Conservation (phyloP, 306 rosid species). For the Psophocarpus tetragonolobus region DNA sequence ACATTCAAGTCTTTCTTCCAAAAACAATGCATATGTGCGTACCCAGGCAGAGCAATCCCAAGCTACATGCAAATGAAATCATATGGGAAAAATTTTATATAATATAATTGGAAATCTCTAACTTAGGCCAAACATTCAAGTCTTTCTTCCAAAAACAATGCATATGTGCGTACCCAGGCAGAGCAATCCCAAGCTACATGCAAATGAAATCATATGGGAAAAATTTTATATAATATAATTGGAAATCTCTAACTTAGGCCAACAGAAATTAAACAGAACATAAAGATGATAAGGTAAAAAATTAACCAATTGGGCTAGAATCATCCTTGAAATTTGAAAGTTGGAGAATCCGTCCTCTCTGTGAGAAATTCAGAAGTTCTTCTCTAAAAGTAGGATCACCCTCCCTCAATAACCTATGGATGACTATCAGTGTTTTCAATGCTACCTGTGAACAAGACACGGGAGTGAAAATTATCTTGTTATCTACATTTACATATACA, state of each 20-base stretch:
- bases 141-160: slow-evolving; percentile 96
- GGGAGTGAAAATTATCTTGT: not conserved
- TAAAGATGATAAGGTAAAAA: slow-evolving; percentile 34
- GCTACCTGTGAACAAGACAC: slow-evolving; percentile 73
- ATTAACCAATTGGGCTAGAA: slow-evolving; percentile 90
- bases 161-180: slow-evolving; percentile 99
- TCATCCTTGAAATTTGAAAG: slow-evolving; percentile 97
- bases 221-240: not conserved
- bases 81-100: slow-evolving; percentile 17
- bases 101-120: slow-evolving; percentile 15
- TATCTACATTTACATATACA: not conserved
- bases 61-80: slow-evolving; percentile 51
- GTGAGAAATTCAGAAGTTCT: slow-evolving; percentile 89
- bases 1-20: slow-evolving; percentile 99
- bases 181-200: slow-evolving; percentile 98
- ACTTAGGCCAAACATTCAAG: slow-evolving; percentile 74
- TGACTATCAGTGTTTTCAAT: slow-evolving; percentile 80
- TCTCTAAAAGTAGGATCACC: slow-evolving; percentile 97
- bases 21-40: slow-evolving; percentile 94
- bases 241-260: slow-evolving; percentile 27
- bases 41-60: slow-evolving; percentile 99
- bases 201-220: slow-evolving; percentile 20
- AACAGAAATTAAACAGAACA: not conserved
- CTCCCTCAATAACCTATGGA: slow-evolving; percentile 95
- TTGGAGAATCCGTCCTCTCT: slow-evolving; percentile 85